A percentile compares a stretch with the other conserved stretches of the same genome.
phyloP scores from a whole-genome alignment of 805 yeast genomes.

The Teunomyces stri region DNA sequence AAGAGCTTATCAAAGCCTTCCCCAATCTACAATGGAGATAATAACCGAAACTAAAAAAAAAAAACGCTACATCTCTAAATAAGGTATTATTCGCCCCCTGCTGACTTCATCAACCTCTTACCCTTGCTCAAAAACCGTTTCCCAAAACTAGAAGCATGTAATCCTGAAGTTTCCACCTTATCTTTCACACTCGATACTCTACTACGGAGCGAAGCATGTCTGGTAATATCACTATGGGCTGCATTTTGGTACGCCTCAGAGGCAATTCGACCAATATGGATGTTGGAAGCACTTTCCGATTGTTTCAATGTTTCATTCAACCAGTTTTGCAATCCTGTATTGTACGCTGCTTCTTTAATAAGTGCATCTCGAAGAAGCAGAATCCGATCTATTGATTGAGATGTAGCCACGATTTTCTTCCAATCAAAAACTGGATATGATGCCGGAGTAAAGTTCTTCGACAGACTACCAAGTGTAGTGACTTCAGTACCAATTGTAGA shows the following conservation, averaged over 20 bases:
- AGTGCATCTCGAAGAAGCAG: conserved; percentile 42
- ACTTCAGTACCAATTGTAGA: conserved; percentile 1
- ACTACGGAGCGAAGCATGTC: conserved; percentile 46
- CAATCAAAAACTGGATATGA: conserved; percentile 38
- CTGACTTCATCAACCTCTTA: conserved; percentile 46
- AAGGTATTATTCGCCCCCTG: not conserved
- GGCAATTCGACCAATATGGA: conserved; percentile 54
- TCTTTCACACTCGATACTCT: conserved; percentile 49
- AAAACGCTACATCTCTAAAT: not conserved
- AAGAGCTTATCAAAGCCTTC: no score
- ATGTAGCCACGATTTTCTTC: conserved; percentile 38
- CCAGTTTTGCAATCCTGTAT: conserved; percentile 62
- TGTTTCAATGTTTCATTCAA: conserved; percentile 44
- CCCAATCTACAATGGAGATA: no score
- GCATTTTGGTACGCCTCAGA: conserved; percentile 67
- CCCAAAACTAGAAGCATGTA: conserved; percentile 53
- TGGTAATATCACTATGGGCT: conserved; percentile 50
- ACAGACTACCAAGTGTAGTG: not conserved
- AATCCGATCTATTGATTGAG: conserved; percentile 43
- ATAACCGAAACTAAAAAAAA: not conserved
- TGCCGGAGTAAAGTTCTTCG: conserved; percentile 4
- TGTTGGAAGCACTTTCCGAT: conserved; percentile 31
- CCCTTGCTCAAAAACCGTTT: conserved; percentile 57
- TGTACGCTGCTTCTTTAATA: conserved; percentile 41
- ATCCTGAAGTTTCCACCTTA: conserved; percentile 44